Evolutionary conservation across 495 filamentous ascomycete genomes (phyloP).

Genomic region (Lasiosphaeria miniovina): DNA sequence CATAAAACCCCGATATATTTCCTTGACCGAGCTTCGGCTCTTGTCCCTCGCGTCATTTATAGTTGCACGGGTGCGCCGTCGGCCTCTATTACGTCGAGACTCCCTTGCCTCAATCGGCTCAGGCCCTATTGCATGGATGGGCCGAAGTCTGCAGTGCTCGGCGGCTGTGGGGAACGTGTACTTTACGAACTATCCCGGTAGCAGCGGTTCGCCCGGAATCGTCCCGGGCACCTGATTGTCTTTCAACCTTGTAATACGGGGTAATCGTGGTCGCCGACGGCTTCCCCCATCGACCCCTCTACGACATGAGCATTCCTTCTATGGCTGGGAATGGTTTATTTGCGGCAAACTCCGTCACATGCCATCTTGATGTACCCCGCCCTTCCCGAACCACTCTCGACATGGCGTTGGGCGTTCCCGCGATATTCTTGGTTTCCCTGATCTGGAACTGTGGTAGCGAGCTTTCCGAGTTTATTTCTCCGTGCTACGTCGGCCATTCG

Average conservation of each 20-base stretch:
- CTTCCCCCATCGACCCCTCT: too few species aligned
- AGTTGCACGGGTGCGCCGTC: neutral
- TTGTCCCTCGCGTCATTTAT: neutral
- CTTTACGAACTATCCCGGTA: neutral
- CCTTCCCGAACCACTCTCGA: neutral
- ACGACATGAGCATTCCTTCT: neutral
- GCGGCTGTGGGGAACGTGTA: neutral
- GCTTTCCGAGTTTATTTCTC: neutral
- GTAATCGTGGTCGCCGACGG: neutral
- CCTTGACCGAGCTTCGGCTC: neutral
- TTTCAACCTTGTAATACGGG: neutral
- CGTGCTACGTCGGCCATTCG: neutral
- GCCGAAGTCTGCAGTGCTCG: neutral
- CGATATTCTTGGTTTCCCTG: neutral
- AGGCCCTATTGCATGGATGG: neutral
- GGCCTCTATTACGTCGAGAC: neutral
- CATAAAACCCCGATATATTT: neutral
- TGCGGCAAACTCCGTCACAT: neutral
- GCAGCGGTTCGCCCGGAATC: neutral
- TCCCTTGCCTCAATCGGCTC: neutral
- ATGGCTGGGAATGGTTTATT: neutral
- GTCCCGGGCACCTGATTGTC: neutral
- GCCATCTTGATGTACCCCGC: neutral
- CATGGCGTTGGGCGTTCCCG: neutral
- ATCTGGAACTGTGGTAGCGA: neutral